A percentile compares a stretch with the other conserved stretches of the same genome.
Conservation (phyloP, 1,139 yeast species). For the Pichia sp. region DNA sequence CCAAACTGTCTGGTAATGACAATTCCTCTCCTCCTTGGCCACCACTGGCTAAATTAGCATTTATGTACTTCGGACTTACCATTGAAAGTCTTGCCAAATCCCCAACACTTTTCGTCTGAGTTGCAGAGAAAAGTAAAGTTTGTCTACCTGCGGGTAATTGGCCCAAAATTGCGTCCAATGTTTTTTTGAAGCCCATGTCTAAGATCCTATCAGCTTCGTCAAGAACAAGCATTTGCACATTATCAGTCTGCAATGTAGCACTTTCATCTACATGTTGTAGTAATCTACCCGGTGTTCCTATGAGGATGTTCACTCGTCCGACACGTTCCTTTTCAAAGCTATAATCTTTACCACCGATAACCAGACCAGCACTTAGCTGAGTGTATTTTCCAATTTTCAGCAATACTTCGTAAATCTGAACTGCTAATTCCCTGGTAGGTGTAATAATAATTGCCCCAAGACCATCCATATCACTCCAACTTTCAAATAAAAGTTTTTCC, state of each 20-base stretch:
- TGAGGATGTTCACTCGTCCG: conserved; percentile 75
- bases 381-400: conserved; percentile 78
- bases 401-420: conserved; percentile 88
- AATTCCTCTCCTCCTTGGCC: conserved; percentile 40
- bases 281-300: conserved; percentile 95
- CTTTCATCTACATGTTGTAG: conserved; percentile 95
- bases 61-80: conserved; percentile 71
- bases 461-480: conserved; percentile 88
- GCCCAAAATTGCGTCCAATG: conserved; percentile 78
- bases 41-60: conserved; percentile 37
- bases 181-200: conserved; percentile 94
- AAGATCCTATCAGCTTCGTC: conserved; percentile 97
- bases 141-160: conserved; percentile 86
- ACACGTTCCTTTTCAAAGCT: conserved; percentile 83
- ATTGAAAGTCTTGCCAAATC: conserved; percentile 88
- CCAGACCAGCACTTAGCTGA: conserved; percentile 86
- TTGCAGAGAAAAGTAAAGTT: conserved; percentile 85
- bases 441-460: conserved; percentile 88
- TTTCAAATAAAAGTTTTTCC: conserved; percentile 65
- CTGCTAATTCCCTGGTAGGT: conserved; percentile 92
- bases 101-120: conserved; percentile 82
- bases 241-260: conserved; percentile 74
- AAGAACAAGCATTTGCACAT: conserved; percentile 75
- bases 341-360: conserved; percentile 95
- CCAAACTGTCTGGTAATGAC: conserved; percentile 77